Conservation (phyloP, 192 early-diverging fungal species). For the Geranomyces michiganensis region DNA sequence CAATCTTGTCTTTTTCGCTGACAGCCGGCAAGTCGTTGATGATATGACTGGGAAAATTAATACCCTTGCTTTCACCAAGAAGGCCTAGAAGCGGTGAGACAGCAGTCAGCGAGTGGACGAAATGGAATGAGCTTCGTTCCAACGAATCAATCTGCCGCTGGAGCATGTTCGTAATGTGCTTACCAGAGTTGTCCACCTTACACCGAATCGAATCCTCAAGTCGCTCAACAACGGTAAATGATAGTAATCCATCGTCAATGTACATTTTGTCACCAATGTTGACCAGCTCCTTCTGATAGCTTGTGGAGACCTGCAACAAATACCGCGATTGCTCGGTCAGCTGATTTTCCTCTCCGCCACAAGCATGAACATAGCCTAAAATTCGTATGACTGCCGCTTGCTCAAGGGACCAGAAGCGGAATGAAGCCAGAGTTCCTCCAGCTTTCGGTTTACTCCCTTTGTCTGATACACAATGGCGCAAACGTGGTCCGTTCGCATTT, state of each 20-base stretch:
- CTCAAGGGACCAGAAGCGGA: too few relatives aligned
- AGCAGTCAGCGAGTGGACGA: not conserved
- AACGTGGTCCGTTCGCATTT: too few relatives aligned
- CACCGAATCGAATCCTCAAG: slow-evolving; percentile 49
- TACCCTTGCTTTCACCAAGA: slow-evolving; percentile 61
- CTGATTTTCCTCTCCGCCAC: too few relatives aligned
- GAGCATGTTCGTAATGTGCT: slow-evolving; percentile 8
- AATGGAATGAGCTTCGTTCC: not conserved
- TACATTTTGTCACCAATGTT: slow-evolving; percentile 61
- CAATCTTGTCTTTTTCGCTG: slow-evolving; percentile 55
- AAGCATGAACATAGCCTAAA: too few relatives aligned
- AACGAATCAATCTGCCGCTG: slow-evolving; percentile 7
- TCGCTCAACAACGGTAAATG: slow-evolving; percentile 86
- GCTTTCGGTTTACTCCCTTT: too few relatives aligned
- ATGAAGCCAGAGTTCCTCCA: slow-evolving; percentile 3
- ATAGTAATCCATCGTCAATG: slow-evolving; percentile 95
- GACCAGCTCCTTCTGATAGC: slow-evolving; percentile 60
- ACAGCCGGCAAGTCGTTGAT: slow-evolving; percentile 61
- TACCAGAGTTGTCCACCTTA: slow-evolving; percentile 53
- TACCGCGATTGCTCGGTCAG: not conserved
- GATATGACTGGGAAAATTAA: slow-evolving; percentile 57
- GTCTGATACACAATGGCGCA: too few relatives aligned
- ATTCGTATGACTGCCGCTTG: too few relatives aligned
- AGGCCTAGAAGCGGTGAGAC: slow-evolving; percentile 30
- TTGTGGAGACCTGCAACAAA: slow-evolving; percentile 37